Evolutionary conservation across 805 yeast species (phyloP), one percentile per base, ranked within the genome.

Genomic region (Saccharomycopsis oosterbeekiorum): DNA sequence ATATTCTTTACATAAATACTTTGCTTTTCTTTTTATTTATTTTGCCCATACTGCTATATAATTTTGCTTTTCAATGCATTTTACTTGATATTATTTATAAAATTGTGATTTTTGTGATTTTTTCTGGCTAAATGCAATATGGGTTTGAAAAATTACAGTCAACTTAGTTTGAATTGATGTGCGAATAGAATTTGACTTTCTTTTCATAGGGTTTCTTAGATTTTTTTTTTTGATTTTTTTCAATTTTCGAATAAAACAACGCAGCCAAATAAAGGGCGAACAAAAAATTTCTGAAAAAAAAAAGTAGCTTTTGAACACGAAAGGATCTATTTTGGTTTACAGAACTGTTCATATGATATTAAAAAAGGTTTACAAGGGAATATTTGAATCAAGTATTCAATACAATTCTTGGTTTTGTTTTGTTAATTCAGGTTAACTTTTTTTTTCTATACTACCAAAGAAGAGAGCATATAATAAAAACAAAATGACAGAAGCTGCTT

Each of bases 401-500:
- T 19, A 47, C 26, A 6, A 26, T 47, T 47, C 10, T 47, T 19
- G n/a, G 26, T 47, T 47, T 47, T 24, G 53, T 26, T 21, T 47
- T 21, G 26, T 19, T 47, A 21, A 26, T 15, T 47, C 14, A 26
- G 21, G 10, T 15, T 21, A 5, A 47, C 6, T 24, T 10, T 47
- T 24, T 10, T 47, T 26, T 47, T 47, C 26, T 11, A 17, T 21
- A 47, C 2, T 47, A 47, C 26, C 6, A 1, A 9, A 24, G 6
- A 47, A 19, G 15, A 12, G 4, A 47, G 34, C n/a, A 15, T 47
- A 41, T 17, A 55, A 55, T 39, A 19, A 43, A 26, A 37, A 21
- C 56, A 62, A 59, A 39, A 62, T 59, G 62, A n/a, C 62, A n/a
- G 39, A 55, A 17, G 58, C 55, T 60, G 91, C 92, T 10, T 89